Evolutionary conservation across 208 protist genomes (phyloP).

Genomic region (Wallacemonas sp.): DNA sequence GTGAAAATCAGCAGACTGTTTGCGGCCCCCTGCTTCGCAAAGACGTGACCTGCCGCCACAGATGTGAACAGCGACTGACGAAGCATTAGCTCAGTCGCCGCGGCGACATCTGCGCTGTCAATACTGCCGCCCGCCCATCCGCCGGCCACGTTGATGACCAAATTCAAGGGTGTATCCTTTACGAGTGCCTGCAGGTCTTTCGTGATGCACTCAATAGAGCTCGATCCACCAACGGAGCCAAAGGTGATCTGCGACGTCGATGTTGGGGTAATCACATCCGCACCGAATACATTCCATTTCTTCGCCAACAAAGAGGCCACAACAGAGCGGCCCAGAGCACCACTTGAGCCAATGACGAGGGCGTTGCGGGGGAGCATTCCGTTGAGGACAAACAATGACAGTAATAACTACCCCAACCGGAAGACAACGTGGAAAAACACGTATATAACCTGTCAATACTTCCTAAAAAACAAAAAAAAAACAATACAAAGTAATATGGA

Average conservation of each 20-base stretch:
- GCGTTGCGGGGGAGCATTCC: constrained; percentile 20
- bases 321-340: constrained; percentile 44
- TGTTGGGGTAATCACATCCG: constrained; percentile 32
- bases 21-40: constrained; percentile 29
- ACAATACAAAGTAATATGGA: too few species aligned
- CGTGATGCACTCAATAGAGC: constrained; percentile 33
- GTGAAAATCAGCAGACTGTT: constrained; percentile 64
- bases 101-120: constrained; percentile 22
- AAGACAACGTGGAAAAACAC: too few species aligned
- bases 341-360: constrained; percentile 56
- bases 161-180: constrained; percentile 28
- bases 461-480: too few species aligned
- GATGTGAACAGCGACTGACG: constrained; percentile 76
- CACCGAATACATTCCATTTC: constrained; percentile 33
- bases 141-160: constrained; percentile 84
- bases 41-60: constrained; percentile 60
- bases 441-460: too few species aligned
- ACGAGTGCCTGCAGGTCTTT: constrained; percentile 23
- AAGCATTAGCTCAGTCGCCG: constrained; percentile 64
- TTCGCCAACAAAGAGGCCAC: constrained; percentile 26
- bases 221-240: not conserved
- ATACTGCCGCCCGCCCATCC: constrained; percentile 65
- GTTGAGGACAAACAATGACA: not conserved
- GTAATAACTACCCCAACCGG: too few species aligned
- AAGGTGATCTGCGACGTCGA: constrained; percentile 2